Evolutionary conservation across 78 protist genomes (phyloP).

Genomic region (Polysphondylium violaceum): DNA sequence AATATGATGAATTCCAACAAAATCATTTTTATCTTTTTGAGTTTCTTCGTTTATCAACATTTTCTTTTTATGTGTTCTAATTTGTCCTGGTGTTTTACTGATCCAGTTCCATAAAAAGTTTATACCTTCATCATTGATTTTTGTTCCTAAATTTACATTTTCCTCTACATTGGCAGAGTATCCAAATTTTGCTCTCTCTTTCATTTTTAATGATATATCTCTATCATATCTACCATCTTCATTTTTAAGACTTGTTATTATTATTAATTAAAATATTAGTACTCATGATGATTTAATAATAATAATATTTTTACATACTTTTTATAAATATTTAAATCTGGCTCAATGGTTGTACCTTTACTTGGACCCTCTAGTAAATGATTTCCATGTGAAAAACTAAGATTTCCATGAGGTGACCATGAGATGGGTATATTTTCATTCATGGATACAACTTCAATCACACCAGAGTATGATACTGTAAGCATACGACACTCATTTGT

Average conservation of each 20-base stretch:
- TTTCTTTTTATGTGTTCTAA: slow-evolving; percentile 32
- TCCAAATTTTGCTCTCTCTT: slow-evolving; percentile 67
- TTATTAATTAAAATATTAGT: slow-evolving; percentile 5
- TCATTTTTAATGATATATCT: slow-evolving; percentile 74
- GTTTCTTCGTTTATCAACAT: not conserved
- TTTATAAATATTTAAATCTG: slow-evolving; percentile 19
- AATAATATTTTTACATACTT: slow-evolving; percentile 24
- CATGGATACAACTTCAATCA: slow-evolving; percentile 62
- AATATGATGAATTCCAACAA: slow-evolving; percentile 55
- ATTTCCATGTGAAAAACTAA: slow-evolving; percentile 69
- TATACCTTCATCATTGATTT: slow-evolving; percentile 35
- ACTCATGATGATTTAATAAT: not conserved
- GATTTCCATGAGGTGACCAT: slow-evolving; percentile 79
- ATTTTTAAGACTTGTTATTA: not conserved
- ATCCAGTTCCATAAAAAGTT: slow-evolving; percentile 54
- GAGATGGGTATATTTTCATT: slow-evolving; percentile 73
- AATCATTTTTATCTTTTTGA: slow-evolving; percentile 29
- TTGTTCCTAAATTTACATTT: slow-evolving; percentile 31
- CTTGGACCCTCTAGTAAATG: slow-evolving; percentile 59
- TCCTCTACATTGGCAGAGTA: slow-evolving; percentile 51
- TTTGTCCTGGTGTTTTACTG: slow-evolving; percentile 12
- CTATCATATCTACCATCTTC: slow-evolving; percentile 72
- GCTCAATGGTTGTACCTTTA: slow-evolving; percentile 42
- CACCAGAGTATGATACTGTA: slow-evolving; percentile 66
- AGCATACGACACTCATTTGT: slow-evolving; percentile 76